These are phyloP conservation scores for Fagopyrum homotropicum DNA, from an alignment of 148 eudicot species.

Conservation along the genomic window DNA sequence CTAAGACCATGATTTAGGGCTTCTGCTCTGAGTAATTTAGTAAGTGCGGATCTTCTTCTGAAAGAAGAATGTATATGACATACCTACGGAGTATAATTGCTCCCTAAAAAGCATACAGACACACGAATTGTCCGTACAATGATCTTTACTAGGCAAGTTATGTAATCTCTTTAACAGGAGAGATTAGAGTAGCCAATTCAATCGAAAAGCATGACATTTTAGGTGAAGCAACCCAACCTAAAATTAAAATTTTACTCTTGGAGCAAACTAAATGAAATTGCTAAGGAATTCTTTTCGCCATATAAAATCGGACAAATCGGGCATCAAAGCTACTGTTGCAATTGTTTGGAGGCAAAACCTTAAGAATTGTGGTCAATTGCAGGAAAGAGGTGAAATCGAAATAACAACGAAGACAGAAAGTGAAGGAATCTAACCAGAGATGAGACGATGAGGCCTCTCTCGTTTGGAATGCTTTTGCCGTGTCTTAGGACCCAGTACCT, in stretches of 20 bases:
- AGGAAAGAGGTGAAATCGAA: not conserved
- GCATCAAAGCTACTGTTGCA: not conserved
- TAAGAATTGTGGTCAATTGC: too few relatives aligned
- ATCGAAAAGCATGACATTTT: not conserved
- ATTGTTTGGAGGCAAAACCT: not conserved
- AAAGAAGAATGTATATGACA: not conserved
- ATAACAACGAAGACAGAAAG: not conserved
- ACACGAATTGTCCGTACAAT: not conserved
- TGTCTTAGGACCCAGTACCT: conserved; percentile 83
- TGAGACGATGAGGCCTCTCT: conserved; percentile 71
- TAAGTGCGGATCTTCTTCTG: not conserved
- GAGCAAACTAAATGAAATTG: not conserved
- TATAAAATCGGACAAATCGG: not conserved
- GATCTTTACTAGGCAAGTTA: not conserved
- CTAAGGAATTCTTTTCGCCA: not conserved
- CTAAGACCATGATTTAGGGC: not conserved
- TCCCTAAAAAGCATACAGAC: not conserved
- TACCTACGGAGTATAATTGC: not conserved
- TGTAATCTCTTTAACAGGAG: not conserved
- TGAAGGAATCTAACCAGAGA: conserved; percentile 45
- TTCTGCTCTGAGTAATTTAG: too few relatives aligned
- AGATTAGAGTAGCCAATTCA: not conserved
- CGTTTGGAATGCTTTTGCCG: conserved; percentile 90
- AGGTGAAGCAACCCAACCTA: not conserved
- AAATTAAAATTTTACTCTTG: too few relatives aligned